Evolutionary conservation across 495 filamentous ascomycete species (phyloP), one percentile per base, ranked within the genome.

Genomic region (Ascobolus immersus): DNA sequence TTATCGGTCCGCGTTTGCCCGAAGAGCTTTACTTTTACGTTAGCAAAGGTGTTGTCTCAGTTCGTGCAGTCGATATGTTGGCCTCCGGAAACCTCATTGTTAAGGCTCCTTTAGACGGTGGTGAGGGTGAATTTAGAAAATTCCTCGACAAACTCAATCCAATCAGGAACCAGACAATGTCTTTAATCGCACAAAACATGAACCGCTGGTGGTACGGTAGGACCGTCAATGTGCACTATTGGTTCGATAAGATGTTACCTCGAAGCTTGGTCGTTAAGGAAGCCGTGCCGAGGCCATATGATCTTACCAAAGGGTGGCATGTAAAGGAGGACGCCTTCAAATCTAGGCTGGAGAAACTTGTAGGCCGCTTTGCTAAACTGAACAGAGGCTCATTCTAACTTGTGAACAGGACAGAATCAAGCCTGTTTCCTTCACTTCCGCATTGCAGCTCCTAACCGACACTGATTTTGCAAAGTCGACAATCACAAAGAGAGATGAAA

Each of bases 21-120:
- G 69, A 81, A 34, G 89, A 99, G 54, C 57, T 99, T 4, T 91
- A 80, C 50, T 75, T 77, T 49, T 94, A 99, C 44, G 62, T 94
- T 21, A 77, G 78, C 38, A 71, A 65, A 20, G 86, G 77, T 19
- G 52, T 92, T 11, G 64, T 91, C 37, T 69, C 78, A 5, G 61
- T 80, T 2, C 70, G 80, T 24, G 56, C 91, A 11, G 62, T 89
- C 6, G 78, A 75, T 45, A 81, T 69, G 62, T 60, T 89, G 32
- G 72, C 73, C 1, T 72, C 73, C 21, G 71, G 75, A 18, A 69
- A 82, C 44, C 62, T 86, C 28, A 50, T 73, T 18, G 60, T 91
- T 29, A 56, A 63, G 15, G 67, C 80, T 30, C 84, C 82, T 6
- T 54, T 90, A 28, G 86, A 91, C 38, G 73, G 75, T 18, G 75